Evolutionary conservation across 1,139 yeast species (phyloP), one percentile per base, ranked within the genome.

Genomic region (Blastobotrys buckinghamii): DNA sequence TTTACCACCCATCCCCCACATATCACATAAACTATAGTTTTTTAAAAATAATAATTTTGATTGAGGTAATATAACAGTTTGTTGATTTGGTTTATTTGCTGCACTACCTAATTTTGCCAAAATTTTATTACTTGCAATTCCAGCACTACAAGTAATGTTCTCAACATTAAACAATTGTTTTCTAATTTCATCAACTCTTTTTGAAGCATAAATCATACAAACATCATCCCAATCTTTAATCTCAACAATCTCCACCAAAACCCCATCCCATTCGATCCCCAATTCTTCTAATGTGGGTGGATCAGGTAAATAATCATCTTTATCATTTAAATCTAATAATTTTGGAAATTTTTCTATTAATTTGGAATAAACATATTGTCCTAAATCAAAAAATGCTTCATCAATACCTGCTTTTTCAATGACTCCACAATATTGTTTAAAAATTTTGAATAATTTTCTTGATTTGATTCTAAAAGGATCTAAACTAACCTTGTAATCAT

Each of bases 341-440:
- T 63, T 60, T 2, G 78, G 79, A 49, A 65, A 70, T 39, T 65
- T 42, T 19, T 61, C 64, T 1, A 62, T 29, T 13, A 76, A 60
- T 37, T 58, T 61, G 15, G 61, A 55, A 50, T 71, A 70, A 2
- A 79, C 74, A 29, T 74, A 57, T 29, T 76, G 66, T 0, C 97
- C 96, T 38, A 92, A 65, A 65, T 92, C 97, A 55, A 92, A 59
- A 63, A 84, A 92, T 44, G 92, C 83, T 67, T 92, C 98, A 67
- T 92, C 98, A 15, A 90, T 94, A 66, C 97, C 89, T 0, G 97
- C 97, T 68, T 90, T 90, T 62, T 92, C 96, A 1, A 89, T 87
- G 10, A 57, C 54, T 1, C 43, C 37, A 36, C 62, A 60, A 50
- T 65, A 65, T 17, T 64, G 58, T 42, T 71, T 69, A 57, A 92